Evolutionary conservation across 202 grass and related monocot species (phyloP).

Genomic region (Brachypodium distachyon): DNA sequence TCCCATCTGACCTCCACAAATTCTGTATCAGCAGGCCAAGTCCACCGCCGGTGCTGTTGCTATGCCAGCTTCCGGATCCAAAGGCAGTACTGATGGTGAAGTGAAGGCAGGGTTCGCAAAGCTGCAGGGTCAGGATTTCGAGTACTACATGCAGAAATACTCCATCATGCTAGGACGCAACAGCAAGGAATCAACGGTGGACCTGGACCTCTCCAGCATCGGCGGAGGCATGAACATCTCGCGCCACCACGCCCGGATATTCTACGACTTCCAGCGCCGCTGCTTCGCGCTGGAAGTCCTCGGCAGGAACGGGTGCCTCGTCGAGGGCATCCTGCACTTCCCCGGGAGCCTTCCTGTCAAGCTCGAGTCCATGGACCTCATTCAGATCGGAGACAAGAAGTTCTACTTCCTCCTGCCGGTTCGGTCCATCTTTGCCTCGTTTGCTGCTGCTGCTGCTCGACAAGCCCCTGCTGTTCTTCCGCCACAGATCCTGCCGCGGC

Average conservation of each 20-base stretch:
- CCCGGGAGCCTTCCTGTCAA: conserved; percentile 53
- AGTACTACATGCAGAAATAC: conserved; percentile 94
- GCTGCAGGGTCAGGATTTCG: conserved; percentile 85
- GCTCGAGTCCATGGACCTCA: conserved; percentile 76
- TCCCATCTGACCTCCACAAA: no score
- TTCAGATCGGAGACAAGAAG: conserved; percentile 88
- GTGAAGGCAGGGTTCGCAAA: conserved; percentile 78
- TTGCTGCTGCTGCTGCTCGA: conserved; percentile 22
- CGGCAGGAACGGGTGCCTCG: conserved; percentile 73
- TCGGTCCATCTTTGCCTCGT: conserved; percentile 53
- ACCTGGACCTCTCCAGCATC: conserved; percentile 58
- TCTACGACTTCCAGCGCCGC: conserved; percentile 71
- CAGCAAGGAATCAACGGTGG: conserved; percentile 71
- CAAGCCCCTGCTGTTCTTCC: conserved; percentile 37
- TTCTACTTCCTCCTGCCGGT: conserved; percentile 89
- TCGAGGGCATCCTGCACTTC: conserved; percentile 55
- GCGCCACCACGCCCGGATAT: conserved; percentile 72
- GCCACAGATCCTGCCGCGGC: conserved; percentile 15
- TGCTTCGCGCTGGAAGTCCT: conserved; percentile 78
- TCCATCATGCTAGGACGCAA: conserved; percentile 85
- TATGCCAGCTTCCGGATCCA: conserved; percentile 23
- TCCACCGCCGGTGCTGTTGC: not conserved
- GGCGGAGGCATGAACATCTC: conserved; percentile 71
- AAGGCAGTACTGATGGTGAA: conserved; percentile 16
- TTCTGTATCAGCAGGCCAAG: no score